Evolutionary conservation across 1,139 yeast genomes (phyloP).

Genomic region (Candida albicans): DNA sequence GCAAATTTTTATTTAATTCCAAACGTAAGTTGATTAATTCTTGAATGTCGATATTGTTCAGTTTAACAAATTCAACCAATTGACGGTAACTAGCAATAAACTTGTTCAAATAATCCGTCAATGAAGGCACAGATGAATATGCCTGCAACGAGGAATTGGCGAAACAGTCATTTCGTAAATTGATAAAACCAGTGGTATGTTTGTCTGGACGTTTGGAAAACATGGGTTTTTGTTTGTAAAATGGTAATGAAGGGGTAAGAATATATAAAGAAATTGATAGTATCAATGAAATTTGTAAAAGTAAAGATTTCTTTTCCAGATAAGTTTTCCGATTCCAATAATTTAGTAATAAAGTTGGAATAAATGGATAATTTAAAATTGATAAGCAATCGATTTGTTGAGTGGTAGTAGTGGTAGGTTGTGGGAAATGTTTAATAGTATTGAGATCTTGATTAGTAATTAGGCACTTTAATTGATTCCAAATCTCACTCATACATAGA

Average conservation of each 20-base stretch:
- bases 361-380: conserved; percentile 2
- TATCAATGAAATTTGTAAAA: conserved; percentile 12
- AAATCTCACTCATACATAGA: conserved; percentile 11
- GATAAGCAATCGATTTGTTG: neutral
- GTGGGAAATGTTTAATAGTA: neutral
- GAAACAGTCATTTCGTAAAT: conserved; percentile 85
- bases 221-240: conserved; percentile 23
- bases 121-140: conserved; percentile 63
- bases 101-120: conserved; percentile 61
- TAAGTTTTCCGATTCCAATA: conserved; percentile 13
- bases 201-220: conserved; percentile 65
- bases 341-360: conserved; percentile 10
- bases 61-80: conserved; percentile 29
- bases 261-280: conserved; percentile 21
- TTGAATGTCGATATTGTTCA: conserved; percentile 24
- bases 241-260: conserved; percentile 22
- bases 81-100: conserved; percentile 28
- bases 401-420: neutral
- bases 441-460: conserved; percentile 12
- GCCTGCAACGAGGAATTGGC: conserved; percentile 93
- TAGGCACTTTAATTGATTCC: conserved; percentile 13
- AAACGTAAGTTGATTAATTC: conserved; percentile 17
- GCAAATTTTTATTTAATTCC: conserved; percentile 12
- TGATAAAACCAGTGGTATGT: conserved; percentile 78
- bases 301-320: conserved; percentile 9